Evolutionary conservation across 2,329 filamentous ascomycete genomes (phyloP).

Genomic region (Talaromyces rugulosus): DNA sequence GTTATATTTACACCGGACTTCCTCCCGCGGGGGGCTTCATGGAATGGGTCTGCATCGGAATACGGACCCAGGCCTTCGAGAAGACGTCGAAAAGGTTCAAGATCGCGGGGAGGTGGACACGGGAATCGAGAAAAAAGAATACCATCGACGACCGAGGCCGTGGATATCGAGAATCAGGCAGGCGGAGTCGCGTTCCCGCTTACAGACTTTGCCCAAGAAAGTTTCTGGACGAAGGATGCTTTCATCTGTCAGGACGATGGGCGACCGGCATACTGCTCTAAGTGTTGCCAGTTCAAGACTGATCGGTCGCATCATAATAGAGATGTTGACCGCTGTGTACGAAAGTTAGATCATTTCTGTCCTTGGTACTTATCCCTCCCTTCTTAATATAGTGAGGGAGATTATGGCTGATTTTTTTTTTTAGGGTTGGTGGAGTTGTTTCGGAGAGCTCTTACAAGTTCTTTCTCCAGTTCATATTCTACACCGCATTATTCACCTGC

Average conservation of each 20-base stretch:
- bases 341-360: conserved; percentile 94
- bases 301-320: conserved; percentile 84
- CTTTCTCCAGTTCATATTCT: conserved; percentile 82
- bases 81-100: conserved; percentile 28
- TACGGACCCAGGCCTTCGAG: conserved; percentile 15
- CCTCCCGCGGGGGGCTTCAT: conserved; percentile 56
- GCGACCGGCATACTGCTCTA: conserved; percentile 78
- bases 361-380: conserved; percentile 56
- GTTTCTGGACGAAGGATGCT: conserved; percentile 75
- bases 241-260: conserved; percentile 83
- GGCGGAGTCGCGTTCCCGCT: conserved; percentile 32
- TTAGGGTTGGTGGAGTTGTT: conserved; percentile 84
- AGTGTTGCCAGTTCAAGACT: conserved; percentile 81
- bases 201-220: conserved; percentile 66
- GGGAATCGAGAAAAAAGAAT: conserved; percentile 23
- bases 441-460: conserved; percentile 85
- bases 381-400: background rate
- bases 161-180: conserved; percentile 19
- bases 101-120: conserved; percentile 19
- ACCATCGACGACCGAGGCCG: conserved; percentile 4
- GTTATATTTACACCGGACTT: conserved; percentile 70
- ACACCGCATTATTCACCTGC: conserved; percentile 64
- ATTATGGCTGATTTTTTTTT: conserved; percentile 12
- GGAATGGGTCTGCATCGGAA: conserved; percentile 2
- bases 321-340: conserved; percentile 74